These are phyloP conservation scores for Cinnamomum chago DNA, from an alignment of 164 flowering plant species.

Conservation along the genomic window DNA sequence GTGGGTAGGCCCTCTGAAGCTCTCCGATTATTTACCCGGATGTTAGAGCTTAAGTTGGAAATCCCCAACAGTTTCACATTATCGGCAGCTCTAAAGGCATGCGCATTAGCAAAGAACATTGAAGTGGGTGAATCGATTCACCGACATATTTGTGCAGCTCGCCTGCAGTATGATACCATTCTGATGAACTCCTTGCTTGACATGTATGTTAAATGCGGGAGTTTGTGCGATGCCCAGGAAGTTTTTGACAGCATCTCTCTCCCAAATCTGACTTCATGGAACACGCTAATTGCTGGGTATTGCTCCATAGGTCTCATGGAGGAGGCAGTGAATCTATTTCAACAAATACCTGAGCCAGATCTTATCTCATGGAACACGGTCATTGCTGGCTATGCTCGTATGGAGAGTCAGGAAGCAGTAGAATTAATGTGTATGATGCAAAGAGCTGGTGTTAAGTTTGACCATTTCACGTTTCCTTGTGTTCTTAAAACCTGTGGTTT, in stretches of 20 bases:
- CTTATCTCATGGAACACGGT: slow-evolving; percentile 29
- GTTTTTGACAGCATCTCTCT: slow-evolving; percentile 19
- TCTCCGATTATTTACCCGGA: slow-evolving; percentile 9
- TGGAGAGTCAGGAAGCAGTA: slow-evolving; percentile 10
- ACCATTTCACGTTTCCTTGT: slow-evolving; percentile 28
- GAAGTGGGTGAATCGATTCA: slow-evolving; percentile 26
- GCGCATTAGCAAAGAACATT: slow-evolving; percentile 16
- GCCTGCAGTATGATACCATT: slow-evolving; percentile 18
- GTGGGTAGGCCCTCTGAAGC: slow-evolving; percentile 18
- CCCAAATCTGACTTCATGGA: slow-evolving; percentile 21
- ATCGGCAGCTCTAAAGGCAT: slow-evolving; percentile 26
- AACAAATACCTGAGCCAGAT: slow-evolving; percentile 23
- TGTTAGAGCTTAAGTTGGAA: slow-evolving; percentile 15
- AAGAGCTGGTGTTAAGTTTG: slow-evolving; percentile 14
- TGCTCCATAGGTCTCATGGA: slow-evolving; percentile 19
- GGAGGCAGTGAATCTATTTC: slow-evolving; percentile 23
- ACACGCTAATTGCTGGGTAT: slow-evolving; percentile 27
- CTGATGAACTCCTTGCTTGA: slow-evolving; percentile 28
- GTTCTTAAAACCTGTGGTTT: slow-evolving; percentile 21
- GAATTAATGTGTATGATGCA: slow-evolving; percentile 22
- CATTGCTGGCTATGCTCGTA: slow-evolving; percentile 18
- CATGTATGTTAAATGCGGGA: slow-evolving; percentile 30
- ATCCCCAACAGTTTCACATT: slow-evolving; percentile 22
- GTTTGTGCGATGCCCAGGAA: slow-evolving; percentile 19
- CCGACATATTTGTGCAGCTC: slow-evolving; percentile 3